Conservation (phyloP, 352 stramenopile genomes). For the Plasmopara halstedii region DNA sequence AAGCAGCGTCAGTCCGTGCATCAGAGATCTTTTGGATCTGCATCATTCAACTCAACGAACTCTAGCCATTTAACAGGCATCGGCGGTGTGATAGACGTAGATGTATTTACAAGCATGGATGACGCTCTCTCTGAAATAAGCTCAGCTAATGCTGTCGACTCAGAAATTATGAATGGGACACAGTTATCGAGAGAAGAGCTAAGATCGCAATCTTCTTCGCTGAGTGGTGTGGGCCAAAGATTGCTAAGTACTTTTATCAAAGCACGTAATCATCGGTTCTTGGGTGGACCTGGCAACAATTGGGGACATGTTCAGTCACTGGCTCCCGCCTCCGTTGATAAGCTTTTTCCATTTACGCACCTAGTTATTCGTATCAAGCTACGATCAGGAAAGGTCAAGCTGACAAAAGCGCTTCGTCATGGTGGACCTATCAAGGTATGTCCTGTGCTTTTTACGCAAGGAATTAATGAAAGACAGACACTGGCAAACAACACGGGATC, state of each 20-base stretch:
- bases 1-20: slow-evolving; percentile 24
- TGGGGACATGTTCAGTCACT: slow-evolving; percentile 29
- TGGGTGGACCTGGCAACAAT: slow-evolving; percentile 28
- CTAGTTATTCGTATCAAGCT: slow-evolving; percentile 81
- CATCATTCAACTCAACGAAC: slow-evolving; percentile 26
- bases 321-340: slow-evolving; percentile 33
- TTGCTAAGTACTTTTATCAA: slow-evolving; percentile 68
- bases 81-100: slow-evolving; percentile 69
- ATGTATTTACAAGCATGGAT: slow-evolving; percentile 73
- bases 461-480: slow-evolving; percentile 92
- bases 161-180: slow-evolving; percentile 7
- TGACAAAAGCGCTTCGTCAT: slow-evolving; percentile 47
- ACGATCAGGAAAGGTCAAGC: slow-evolving; percentile 66
- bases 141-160: slow-evolving; percentile 16
- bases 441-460: slow-evolving; percentile 79
- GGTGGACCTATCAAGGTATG: slow-evolving; percentile 55
- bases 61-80: slow-evolving; percentile 31
- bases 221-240: slow-evolving; percentile 56
- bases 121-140: slow-evolving; percentile 49
- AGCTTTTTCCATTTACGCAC: slow-evolving; percentile 59
- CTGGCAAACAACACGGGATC: slow-evolving; percentile 85
- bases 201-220: slow-evolving; percentile 44
- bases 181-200: slow-evolving; percentile 19
- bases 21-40: slow-evolving; percentile 22
- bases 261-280: slow-evolving; percentile 49